Evolutionary conservation across 306 rosid genomes (phyloP), one percentile per base, ranked within the genome.

Genomic region (Ceratonia siliqua): DNA sequence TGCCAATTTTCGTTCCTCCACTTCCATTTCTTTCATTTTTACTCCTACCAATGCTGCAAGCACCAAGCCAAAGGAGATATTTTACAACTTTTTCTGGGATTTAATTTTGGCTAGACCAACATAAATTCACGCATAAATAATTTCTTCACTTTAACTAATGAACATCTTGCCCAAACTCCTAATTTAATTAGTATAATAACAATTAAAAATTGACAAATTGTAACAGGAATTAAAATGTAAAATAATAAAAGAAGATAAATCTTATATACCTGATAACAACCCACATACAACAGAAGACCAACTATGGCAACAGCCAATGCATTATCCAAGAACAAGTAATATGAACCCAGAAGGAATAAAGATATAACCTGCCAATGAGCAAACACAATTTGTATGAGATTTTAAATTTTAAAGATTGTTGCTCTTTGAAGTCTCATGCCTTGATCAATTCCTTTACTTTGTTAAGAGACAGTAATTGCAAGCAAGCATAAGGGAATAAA

Each of bases 241-340:
- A 68, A 33, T 36, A 54, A 30, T 18, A 52, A 30, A 65, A 2
- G 36, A 70, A 15, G 35, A 52, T 49, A 52, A 18, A 20, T 52
- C 33, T 13, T 53, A 66, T 53, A 74, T 88, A 94, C 99, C 99
- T 94, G 99, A 79, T 94, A 94, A 78, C 97, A 88, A 36, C 99
- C 99, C 48, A 94, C 99, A 41, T 92, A 94, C 45, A 90, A 72
- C 68, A 94, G 89, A 81, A 94, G 83, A 65, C 95, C 93, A 75
- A 82, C 79, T 43, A 94, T 92, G 72, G 99, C 99, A 43, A 85
- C 73, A 65, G 58, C 78, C 30, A 92, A 81, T 27, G 64, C 83
- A 39, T 87, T 24, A 82, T 75, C 88, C 75, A 90, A 82, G 90
- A 92, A 89, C 70, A 86, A 83, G 91, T 94, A 92, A 81, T 91